A percentile compares a stretch with the other conserved stretches of the same genome.
phyloP scores from a whole-genome alignment of 2,329 filamentous ascomycete genomes.

The Hypoxylon sp. region DNA sequence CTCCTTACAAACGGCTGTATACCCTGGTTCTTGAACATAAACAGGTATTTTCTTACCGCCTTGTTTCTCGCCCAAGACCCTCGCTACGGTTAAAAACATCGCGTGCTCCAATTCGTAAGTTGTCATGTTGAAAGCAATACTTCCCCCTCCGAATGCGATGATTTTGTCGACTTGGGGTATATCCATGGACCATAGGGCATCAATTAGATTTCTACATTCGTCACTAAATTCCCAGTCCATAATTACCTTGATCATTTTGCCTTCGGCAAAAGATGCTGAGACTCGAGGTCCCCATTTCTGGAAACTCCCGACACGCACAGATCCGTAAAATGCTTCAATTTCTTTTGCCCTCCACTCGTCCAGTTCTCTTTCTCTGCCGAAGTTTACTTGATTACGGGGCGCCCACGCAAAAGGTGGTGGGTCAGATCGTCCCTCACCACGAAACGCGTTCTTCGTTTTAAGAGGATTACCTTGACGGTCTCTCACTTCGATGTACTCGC shows the following conservation, averaged over 20 bases:
- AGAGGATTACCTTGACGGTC: neutral
- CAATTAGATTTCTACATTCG: neutral
- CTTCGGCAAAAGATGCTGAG: neutral
- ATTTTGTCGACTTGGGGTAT: slow-evolving; percentile 33
- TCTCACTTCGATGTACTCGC: slow-evolving; percentile 12
- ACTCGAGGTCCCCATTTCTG: neutral
- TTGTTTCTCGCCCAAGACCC: slow-evolving; percentile 14
- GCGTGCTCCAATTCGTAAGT: slow-evolving; percentile 16
- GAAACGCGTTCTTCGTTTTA: neutral
- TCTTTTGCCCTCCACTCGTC: neutral
- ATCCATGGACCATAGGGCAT: neutral
- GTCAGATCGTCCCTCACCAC: neutral
- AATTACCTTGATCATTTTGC: neutral
- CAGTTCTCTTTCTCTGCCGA: neutral
- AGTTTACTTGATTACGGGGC: neutral
- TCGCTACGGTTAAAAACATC: slow-evolving; percentile 18
- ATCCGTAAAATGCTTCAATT: neutral
- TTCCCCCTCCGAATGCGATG: slow-evolving; percentile 38
- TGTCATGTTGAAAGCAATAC: neutral
- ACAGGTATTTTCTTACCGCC: neutral
- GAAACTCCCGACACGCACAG: neutral
- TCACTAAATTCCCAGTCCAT: neutral
- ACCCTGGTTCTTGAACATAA: slow-evolving; percentile 31
- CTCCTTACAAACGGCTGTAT: slow-evolving; percentile 27
- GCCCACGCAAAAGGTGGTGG: neutral